These are phyloP conservation scores for Beauveria asiatica DNA, from an alignment of 2,329 filamentous ascomycete genomes.

Conservation along the genomic window DNA sequence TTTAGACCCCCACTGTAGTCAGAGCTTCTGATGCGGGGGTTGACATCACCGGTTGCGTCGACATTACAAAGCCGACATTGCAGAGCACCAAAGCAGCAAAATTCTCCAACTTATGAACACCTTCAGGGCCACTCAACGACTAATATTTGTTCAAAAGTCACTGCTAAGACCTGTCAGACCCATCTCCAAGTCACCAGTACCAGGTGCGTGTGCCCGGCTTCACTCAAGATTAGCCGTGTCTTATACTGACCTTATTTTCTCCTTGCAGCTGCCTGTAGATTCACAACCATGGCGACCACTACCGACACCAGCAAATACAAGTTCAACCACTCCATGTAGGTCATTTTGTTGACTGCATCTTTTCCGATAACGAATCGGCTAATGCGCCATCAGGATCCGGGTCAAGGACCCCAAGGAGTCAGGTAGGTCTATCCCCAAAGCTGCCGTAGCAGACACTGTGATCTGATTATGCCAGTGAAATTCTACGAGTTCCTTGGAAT, in stretches of 20 bases:
- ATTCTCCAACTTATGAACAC: constrained; percentile 10
- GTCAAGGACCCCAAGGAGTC: constrained; percentile 88
- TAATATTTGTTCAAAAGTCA: constrained; percentile 7
- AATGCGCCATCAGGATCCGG: constrained; percentile 55
- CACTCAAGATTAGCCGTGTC: neutral
- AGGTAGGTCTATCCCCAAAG: constrained; percentile 33
- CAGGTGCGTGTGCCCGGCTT: neutral
- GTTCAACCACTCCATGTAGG: constrained; percentile 79
- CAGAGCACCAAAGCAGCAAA: neutral
- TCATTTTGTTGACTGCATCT: too few species aligned
- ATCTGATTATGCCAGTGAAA: constrained; percentile 48
- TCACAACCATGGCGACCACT: constrained; percentile 53
- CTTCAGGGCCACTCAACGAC: constrained; percentile 10
- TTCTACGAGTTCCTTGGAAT: constrained; percentile 94
- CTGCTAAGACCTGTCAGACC: neutral
- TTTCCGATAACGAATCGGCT: constrained; percentile 9
- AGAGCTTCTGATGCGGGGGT: constrained; percentile 5
- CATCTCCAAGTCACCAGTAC: neutral
- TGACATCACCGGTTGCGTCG: constrained; percentile 9
- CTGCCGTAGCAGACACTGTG: neutral
- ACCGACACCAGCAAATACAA: constrained; percentile 75
- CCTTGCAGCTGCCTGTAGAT: constrained; percentile 13
- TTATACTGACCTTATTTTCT: neutral
- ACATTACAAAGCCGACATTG: constrained; percentile 6
- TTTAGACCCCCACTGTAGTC: too few species aligned